phyloP scores from a whole-genome alignment of 2,329 filamentous ascomycete genomes.

The Stemphylium lycopersici region DNA sequence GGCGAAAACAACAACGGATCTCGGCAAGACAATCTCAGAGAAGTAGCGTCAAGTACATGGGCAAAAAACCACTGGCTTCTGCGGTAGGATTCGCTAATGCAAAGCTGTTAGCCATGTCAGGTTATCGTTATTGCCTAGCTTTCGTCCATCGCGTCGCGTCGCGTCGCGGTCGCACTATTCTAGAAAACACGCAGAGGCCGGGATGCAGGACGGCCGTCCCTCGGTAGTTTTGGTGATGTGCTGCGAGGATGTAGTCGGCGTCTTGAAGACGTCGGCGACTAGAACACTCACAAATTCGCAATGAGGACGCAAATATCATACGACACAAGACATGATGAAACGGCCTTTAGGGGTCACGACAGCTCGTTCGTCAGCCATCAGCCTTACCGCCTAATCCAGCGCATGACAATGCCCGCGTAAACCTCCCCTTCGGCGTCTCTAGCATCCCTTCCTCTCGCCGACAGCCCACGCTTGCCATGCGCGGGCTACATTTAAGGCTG shows the following conservation, averaged over 20 bases:
- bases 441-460: slow-evolving; percentile 9
- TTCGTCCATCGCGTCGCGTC: no score
- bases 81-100: no score
- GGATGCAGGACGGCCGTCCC: background rate
- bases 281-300: background rate
- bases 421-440: background rate
- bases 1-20: no score
- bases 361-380: background rate
- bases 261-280: slow-evolving; percentile 4
- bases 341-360: background rate
- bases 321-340: slow-evolving; percentile 9
- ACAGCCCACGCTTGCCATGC: slow-evolving; percentile 17
- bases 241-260: background rate
- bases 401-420: slow-evolving; percentile 4
- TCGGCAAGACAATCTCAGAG: no score
- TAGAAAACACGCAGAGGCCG: no score
- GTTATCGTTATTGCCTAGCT: no score
- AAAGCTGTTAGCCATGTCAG: no score
- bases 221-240: background rate
- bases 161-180: no score
- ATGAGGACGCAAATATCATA: slow-evolving; percentile 10
- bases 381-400: slow-evolving; percentile 1
- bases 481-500: slow-evolving; percentile 19
- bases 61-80: no score
- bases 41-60: no score